These are phyloP conservation scores for Cornus florida DNA, from an alignment of 148 eudicot species.

Conservation along the genomic window DNA sequence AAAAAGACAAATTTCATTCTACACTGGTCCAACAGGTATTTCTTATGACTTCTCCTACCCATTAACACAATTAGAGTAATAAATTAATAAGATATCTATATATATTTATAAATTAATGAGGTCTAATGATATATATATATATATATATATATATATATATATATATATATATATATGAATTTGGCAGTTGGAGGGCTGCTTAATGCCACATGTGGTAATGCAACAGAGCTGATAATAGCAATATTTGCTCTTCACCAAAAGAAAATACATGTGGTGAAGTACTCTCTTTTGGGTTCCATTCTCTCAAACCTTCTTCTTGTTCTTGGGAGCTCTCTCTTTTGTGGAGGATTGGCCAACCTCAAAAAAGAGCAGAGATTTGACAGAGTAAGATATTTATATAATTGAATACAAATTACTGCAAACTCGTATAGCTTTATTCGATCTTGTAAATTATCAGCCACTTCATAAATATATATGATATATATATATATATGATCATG, in stretches of 20 bases:
- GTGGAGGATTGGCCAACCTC: slow-evolving; percentile 75
- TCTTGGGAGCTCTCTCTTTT: slow-evolving; percentile 68
- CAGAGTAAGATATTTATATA: slow-evolving; percentile 35
- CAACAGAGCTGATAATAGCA: slow-evolving; percentile 79
- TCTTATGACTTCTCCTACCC: no score
- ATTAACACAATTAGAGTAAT: no score
- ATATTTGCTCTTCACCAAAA: slow-evolving; percentile 62
- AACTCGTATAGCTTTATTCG: not conserved
- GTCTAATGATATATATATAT: no score
- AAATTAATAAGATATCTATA: no score
- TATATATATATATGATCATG: not conserved
- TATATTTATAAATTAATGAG: no score
- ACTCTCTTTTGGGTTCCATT: slow-evolving; percentile 76
- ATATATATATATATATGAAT: slow-evolving; percentile 3
- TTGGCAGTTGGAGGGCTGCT: slow-evolving; percentile 78
- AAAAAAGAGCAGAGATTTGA: slow-evolving; percentile 66
- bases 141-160: no score
- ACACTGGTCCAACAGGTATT: slow-evolving; percentile 82
- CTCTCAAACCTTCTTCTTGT: slow-evolving; percentile 79
- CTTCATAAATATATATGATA: no score
- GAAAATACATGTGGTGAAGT: slow-evolving; percentile 73
- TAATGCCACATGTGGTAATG: slow-evolving; percentile 90
- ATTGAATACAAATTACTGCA: not conserved
- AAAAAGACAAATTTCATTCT: slow-evolving; percentile 71
- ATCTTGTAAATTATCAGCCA: not conserved